A percentile compares a stretch with the other conserved stretches of the same genome.
Evolutionary conservation across 768 basidiomycete species (phyloP).

Genomic region (Boletus rufocinnamomeus): DNA sequence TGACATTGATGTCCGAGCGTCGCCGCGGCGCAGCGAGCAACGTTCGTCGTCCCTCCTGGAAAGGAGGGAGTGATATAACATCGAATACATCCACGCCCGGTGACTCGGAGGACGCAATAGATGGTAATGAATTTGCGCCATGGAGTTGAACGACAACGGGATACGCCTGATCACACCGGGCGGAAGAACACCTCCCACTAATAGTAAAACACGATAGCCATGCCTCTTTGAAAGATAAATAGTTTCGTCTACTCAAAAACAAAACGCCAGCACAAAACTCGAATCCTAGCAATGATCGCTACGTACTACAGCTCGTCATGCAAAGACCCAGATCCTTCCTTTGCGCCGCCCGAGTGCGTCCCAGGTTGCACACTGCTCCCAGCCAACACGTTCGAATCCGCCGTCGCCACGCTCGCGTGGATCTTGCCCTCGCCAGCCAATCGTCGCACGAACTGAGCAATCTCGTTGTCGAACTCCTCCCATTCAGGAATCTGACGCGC

Average conservation of each 20-base stretch:
- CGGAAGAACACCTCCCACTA: background rate
- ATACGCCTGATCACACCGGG: background rate
- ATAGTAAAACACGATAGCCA: background rate
- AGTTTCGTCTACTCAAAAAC: background rate
- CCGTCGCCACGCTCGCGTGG: constrained; percentile 63
- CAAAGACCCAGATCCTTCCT: background rate
- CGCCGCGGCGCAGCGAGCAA: too few relatives aligned
- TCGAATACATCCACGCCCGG: too few relatives aligned
- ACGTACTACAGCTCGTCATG: constrained; percentile 26
- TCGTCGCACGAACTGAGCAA: constrained; percentile 75
- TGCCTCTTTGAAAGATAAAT: background rate
- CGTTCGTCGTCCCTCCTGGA: too few relatives aligned
- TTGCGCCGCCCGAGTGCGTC: background rate
- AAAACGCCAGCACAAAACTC: background rate
- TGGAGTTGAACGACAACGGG: background rate
- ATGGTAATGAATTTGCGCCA: background rate
- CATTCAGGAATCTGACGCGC: constrained; percentile 97
- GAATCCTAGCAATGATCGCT: background rate
- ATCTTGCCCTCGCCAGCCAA: constrained; percentile 73
- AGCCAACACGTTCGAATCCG: constrained; percentile 70
- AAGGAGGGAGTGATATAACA: too few relatives aligned
- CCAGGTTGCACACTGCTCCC: constrained; percentile 39
- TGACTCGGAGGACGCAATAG: too few relatives aligned
- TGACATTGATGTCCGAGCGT: too few relatives aligned
- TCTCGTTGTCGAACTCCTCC: constrained; percentile 92